Evolutionary conservation across 306 rosid species (phyloP).

Genomic region (Cajanus cajan): DNA sequence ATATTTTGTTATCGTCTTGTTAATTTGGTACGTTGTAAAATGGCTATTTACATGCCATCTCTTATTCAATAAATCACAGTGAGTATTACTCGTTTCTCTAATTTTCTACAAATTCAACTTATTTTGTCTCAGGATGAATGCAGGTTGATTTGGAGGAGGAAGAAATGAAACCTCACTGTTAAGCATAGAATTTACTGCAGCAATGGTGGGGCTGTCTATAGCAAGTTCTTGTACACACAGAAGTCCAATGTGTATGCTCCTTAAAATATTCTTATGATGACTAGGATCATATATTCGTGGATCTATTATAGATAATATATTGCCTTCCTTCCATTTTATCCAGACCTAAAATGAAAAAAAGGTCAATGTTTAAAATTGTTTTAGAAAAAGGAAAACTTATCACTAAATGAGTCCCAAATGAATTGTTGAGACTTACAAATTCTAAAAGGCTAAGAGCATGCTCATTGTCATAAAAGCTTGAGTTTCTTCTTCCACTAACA

Average conservation of each 20-base stretch:
- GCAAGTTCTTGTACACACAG: constrained; percentile 40
- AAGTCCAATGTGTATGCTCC: constrained; percentile 38
- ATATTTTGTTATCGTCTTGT: no score
- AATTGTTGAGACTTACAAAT: constrained; percentile 3
- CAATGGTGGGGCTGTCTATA: constrained; percentile 28
- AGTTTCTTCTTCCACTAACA: no score
- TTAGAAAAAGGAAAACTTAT: background rate
- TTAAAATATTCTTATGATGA: background rate
- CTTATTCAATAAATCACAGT: no score
- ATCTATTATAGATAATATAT: background rate
- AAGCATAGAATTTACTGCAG: constrained; percentile 32
- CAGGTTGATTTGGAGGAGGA: constrained; percentile 30
- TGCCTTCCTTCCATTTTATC: constrained; percentile 22
- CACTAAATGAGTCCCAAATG: background rate
- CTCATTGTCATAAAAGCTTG: no score
- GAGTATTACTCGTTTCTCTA: no score
- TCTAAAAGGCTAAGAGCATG: constrained; percentile 16
- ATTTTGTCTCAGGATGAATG: constrained; percentile 18
- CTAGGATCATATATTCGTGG: background rate
- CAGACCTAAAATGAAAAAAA: constrained; percentile 21
- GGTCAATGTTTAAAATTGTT: background rate
- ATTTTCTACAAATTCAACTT: no score
- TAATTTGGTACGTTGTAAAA: no score
- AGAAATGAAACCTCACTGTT: constrained; percentile 25
- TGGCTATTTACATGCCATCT: no score